A percentile compares a stretch with the other conserved stretches of the same genome.
Evolutionary conservation across 2,329 filamentous ascomycete species (phyloP).

Genomic region (Ceratocystis cacaofunesta): DNA sequence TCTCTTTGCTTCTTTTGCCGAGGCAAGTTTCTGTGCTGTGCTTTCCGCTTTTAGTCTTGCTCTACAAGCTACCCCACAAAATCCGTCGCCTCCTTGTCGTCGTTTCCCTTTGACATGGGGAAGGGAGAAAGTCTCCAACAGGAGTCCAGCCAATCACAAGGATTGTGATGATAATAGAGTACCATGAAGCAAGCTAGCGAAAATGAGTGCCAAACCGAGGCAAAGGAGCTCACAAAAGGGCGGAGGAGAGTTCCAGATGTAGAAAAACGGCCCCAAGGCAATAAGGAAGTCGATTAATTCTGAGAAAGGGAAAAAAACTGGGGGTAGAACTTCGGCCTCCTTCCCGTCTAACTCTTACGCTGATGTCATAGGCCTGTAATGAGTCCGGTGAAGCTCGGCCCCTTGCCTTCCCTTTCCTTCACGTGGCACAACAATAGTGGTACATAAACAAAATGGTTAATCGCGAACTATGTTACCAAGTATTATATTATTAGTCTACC

Average conservation of each 20-base stretch:
- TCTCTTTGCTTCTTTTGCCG: not conserved
- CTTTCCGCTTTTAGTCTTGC: not conserved
- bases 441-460: not conserved
- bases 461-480: too few relatives aligned
- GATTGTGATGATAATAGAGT: not conserved
- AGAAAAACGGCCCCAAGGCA: too few relatives aligned
- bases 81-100: not conserved
- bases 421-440: not conserved
- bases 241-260: not conserved
- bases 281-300: not conserved
- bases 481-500: too few relatives aligned
- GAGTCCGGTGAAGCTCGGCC: not conserved
- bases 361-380: not conserved
- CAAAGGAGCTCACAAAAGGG: not conserved
- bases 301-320: not conserved
- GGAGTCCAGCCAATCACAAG: not conserved
- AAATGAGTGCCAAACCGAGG: not conserved
- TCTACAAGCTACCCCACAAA: not conserved
- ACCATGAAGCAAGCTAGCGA: not conserved
- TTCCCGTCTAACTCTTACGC: too few relatives aligned
- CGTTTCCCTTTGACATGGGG: not conserved
- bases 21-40: not conserved
- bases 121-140: not conserved
- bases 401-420: not conserved
- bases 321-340: not conserved